Base-by-base conservation (phyloP, 139 green algal genomes). In the Desmodesmus armatus region DNA sequence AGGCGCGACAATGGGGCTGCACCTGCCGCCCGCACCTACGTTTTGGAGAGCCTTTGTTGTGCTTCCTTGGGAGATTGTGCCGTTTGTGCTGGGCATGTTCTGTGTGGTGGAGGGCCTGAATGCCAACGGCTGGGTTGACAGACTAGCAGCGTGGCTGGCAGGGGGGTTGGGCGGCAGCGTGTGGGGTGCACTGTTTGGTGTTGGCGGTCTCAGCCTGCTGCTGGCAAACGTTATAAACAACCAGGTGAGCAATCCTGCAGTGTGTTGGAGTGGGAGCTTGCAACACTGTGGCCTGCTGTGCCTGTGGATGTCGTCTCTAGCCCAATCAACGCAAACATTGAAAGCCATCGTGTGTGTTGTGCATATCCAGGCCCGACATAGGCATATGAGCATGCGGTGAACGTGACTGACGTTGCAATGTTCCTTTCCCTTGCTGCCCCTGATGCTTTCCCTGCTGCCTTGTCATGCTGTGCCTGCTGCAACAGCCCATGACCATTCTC, bases 401-500 rank as follows among this genome's bases (percentile, higher is more conserved):
- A n/a, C n/a, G n/a, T n/a, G n/a, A n/a, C 60, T 25, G 3, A 29
- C 27, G n/a, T 29, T 69, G 60, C 60, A 39, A 13, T 23, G 47
- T 23, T 63, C n/a, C 35, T 40, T 17, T 69, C 5, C 21, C n/a
- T 63, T 25, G 0, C 7, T 63, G 53, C 15, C 37, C 19, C 6
- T 7, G 6, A n/a, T 15, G 47, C 27, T 69, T 35, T 67, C 7
- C 21, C n/a, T 69, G 60, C 60, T 69, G 60, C n/a, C n/a, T n/a
- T n/a, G n/a, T n/a, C n/a, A n/a, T n/a, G n/a, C n/a, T n/a, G n/a
- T n/a, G n/a, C n/a, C n/a, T n/a, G n/a, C n/a, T n/a, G n/a, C n/a
- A n/a, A n/a, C 60, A 80, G 90, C 90, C 90, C 13, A 91, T 91
- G 86, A 92, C 90, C n/a, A 92, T 93, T 72, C 71, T 92, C 15